Evolutionary conservation across 2,329 filamentous ascomycete species (phyloP), one percentile per base, ranked within the genome.

Genomic region (Xylariomycetidae sp.): DNA sequence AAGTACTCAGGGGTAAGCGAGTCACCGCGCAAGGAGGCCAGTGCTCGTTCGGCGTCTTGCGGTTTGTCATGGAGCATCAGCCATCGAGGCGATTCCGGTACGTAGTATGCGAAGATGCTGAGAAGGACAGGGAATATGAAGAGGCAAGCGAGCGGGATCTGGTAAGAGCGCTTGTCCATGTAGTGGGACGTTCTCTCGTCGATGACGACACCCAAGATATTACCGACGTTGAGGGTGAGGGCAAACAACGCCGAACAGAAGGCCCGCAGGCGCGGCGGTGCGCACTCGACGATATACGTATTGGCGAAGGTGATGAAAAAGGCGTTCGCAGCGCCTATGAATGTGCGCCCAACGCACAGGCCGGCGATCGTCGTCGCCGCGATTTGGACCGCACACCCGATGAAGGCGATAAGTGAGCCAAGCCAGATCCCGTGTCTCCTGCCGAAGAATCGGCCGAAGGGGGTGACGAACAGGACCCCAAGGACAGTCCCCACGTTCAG

Each of bases 51-150:
- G 3, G 56, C 49, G 33, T 60, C 49, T 6, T 48, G 27, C 11
- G 41, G 45, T 9, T 50, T 49, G 20, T 47, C 45, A 4, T 46
- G 50, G 18, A 53, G 44, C 23, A 56, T 41, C 16, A 53, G 40
- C 53, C 51, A 59, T 10, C 51, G 46, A 17, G 52, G 53, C 14
- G 51, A 56, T 33, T 59, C 48, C 2, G 46, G 46, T 12, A 49
- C 40, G 17, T 48, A 50, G 32, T 45, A 49, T n/a, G 50, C 30
- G 12, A 40, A 40, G 15, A 49, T 31, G 25, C 36, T 44, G 7
- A 46, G 18, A 5, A 44, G 23, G 3, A 30, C 9, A 5, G 41
- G 43, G 22, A 42, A 46, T 17, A 40, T 37, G 28, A 46, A 46
- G 4, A 46, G 25, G 13, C 38, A 46, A 2, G 38, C 41, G 3